Conservation (phyloP, 192 early-diverging fungal genomes). For the Thoreauomyces humboldtii region DNA sequence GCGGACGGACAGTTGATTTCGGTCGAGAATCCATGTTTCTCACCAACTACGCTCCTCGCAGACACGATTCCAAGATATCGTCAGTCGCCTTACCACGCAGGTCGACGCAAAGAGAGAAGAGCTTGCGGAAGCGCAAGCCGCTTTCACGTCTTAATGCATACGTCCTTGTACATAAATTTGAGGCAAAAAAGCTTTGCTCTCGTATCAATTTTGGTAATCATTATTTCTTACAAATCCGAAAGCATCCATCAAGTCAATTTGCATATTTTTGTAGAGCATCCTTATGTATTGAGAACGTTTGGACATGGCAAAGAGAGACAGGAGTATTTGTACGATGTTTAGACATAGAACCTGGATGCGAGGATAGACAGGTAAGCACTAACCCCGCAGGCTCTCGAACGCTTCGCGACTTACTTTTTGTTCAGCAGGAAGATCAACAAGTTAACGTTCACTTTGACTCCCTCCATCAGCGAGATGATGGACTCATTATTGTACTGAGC, state of each 20-base stretch:
- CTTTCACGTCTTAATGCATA: too few species aligned
- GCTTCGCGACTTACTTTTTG: constrained; percentile 73
- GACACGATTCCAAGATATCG: constrained; percentile 68
- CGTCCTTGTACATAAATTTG: too few species aligned
- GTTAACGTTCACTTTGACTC: constrained; percentile 94
- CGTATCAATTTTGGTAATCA: too few species aligned
- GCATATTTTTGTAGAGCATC: too few species aligned
- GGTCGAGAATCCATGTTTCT: not conserved
- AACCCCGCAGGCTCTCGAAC: not conserved
- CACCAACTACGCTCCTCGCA: constrained; percentile 17
- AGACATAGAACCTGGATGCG: not conserved
- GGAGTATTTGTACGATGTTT: too few species aligned
- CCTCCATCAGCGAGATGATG: constrained; percentile 89
- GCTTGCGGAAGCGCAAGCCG: too few species aligned
- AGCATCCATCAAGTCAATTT: too few species aligned
- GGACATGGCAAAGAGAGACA: too few species aligned
- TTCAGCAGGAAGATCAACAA: constrained; percentile 93
- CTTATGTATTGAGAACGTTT: too few species aligned
- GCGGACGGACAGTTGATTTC: not conserved
- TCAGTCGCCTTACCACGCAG: constrained; percentile 58
- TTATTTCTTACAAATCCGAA: too few species aligned
- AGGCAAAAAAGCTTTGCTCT: too few species aligned
- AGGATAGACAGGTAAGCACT: not conserved
- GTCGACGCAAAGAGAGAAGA: constrained; percentile 60
- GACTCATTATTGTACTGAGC: constrained; percentile 90